Percentiles rank a stretch among this genome's conserved stretches.
Evolutionary conservation across 2,329 filamentous ascomycete species (phyloP).

Genomic region (Hymenoscyphus fraxineus): DNA sequence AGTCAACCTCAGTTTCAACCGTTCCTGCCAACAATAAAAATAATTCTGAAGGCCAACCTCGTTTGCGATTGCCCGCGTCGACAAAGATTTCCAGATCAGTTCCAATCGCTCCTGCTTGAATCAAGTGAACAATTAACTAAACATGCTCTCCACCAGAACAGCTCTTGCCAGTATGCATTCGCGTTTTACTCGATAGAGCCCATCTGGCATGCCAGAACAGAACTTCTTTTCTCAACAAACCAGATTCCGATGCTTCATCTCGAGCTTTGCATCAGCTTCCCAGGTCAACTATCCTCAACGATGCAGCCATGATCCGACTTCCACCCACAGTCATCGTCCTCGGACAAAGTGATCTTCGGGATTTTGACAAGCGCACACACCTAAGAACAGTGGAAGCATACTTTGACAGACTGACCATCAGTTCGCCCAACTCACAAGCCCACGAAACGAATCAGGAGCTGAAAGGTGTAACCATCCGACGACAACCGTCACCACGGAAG

Average conservation of each 20-base stretch:
- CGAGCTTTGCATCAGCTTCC: neutral
- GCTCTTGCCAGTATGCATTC: neutral
- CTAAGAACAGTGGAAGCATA: constrained; percentile 13
- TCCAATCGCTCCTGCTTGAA: too few species aligned
- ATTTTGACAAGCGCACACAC: constrained; percentile 25
- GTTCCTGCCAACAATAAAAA: neutral
- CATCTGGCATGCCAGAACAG: neutral
- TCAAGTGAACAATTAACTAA: too few species aligned
- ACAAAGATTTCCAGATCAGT: too few species aligned
- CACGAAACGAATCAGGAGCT: neutral
- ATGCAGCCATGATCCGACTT: constrained; percentile 29
- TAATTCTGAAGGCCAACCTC: too few species aligned
- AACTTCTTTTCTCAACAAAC: neutral
- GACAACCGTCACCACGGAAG: neutral
- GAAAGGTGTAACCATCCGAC: neutral
- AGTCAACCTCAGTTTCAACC: neutral
- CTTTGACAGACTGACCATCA: constrained; percentile 11
- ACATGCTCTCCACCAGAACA: too few species aligned
- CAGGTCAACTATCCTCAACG: neutral
- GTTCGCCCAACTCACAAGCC: neutral
- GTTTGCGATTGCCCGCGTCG: too few species aligned
- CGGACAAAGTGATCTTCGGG: constrained; percentile 26
- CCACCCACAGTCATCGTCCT: constrained; percentile 26
- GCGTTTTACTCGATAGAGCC: neutral
- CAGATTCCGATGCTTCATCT: neutral